Evolutionary conservation across 495 filamentous ascomycete genomes (phyloP), one percentile per base, ranked within the genome.

Genomic region (Mycothermus thermophilus): DNA sequence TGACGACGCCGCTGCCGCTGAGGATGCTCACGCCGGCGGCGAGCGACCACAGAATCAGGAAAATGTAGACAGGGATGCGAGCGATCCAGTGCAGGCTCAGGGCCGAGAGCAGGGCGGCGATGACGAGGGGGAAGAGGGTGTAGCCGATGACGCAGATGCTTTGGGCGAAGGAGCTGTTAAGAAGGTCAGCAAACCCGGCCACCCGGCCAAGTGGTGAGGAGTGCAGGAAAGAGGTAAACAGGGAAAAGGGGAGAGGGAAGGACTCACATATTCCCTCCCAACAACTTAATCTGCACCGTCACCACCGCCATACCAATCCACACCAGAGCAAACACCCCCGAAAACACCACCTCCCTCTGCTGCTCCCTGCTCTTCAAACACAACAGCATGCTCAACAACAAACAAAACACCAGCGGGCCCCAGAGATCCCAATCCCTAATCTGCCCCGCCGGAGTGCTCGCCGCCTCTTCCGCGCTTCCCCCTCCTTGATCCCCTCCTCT

Each of bases 221-320:
- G n/a, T n/a, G n/a, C n/a, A n/a, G n/a, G n/a, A n/a, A n/a, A n/a
- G n/a, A n/a, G n/a, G n/a, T n/a, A n/a, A n/a, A n/a, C n/a, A n/a
- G n/a, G n/a, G n/a, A n/a, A n/a, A n/a, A n/a, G n/a, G n/a, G 38
- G 36, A 28, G 21, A 34, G 29, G 14, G 23, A 22, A 21, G 21
- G 10, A 72, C 84, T 60, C 63, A 96, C 90, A 97, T 95, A 67
- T 92, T 94, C 17, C 90, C 90, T 30, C 90, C 90, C 39, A 99
- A 63, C 50, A 99, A 64, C 66, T 94, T 94, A 52, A 99, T 95
- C 72, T 99, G 90, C 52, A 88, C 62, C n/a, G 90, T 99, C 39
- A 99, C 87, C 11, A 95, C 81, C 1, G 88, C 87, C 66, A 95
- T 85, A 6, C 87, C 90, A 34, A 96, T 74, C 90, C 90, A 99